Percentiles rank a stretch among this genome's conserved stretches.
phyloP scores from a whole-genome alignment of 2,329 filamentous ascomycete genomes.

The Fonsecaea pedrosoi region DNA sequence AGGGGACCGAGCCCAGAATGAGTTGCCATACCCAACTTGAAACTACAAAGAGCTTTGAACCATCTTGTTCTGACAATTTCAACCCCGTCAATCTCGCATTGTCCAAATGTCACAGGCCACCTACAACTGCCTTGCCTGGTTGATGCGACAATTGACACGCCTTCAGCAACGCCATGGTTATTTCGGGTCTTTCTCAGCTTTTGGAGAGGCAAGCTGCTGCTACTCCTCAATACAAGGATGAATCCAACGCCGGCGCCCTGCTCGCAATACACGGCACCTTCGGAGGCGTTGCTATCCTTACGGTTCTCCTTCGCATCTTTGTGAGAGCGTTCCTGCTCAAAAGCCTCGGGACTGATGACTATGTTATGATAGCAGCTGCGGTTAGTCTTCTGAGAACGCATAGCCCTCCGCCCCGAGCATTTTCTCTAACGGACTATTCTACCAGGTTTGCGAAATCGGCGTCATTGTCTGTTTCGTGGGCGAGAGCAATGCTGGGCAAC shows the following conservation, averaged over 20 bases:
- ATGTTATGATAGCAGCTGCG: constrained; percentile 52
- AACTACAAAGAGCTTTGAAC: background rate
- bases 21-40: background rate
- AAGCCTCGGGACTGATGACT: constrained; percentile 59
- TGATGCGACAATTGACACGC: constrained; percentile 4
- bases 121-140: constrained; percentile 5
- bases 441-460: constrained; percentile 40
- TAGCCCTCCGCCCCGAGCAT: background rate
- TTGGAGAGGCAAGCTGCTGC: constrained; percentile 36
- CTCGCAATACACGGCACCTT: constrained; percentile 51
- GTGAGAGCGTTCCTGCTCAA: constrained; percentile 57
- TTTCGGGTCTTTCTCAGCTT: constrained; percentile 15
- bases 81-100: background rate
- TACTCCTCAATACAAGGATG: constrained; percentile 45
- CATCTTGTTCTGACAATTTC: background rate
- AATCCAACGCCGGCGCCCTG: constrained; percentile 49
- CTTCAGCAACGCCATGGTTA: constrained; percentile 21
- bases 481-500: constrained; percentile 43
- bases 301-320: constrained; percentile 53
- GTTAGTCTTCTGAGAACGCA: constrained; percentile 41
- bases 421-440: background rate
- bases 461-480: constrained; percentile 52
- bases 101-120: constrained; percentile 1
- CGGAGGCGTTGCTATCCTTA: constrained; percentile 48
- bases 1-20: constrained; percentile 3